Evolutionary conservation across 306 rosid genomes (phyloP), one percentile per base, ranked within the genome.

Genomic region (Vicia villosa): DNA sequence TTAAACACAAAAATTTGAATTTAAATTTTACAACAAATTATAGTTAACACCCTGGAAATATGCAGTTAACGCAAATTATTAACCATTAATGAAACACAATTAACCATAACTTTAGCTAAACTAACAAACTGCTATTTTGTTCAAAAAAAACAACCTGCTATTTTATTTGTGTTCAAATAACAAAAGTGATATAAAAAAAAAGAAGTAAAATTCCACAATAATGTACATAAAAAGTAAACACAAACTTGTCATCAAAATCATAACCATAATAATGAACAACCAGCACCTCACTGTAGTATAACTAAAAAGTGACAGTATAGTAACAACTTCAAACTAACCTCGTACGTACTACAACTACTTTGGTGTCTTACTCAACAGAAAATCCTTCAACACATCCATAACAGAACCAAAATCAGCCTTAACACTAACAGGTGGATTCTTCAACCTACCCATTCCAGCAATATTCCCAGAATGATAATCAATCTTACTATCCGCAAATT

Each of bases 401-500:
- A 78, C 82, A 0, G 82, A 73, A 0, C 82, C 82, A 50, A 78
- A 78, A 66, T 78, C 78, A 3, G 82, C 51, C 59, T 78, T 78
- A 0, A 78, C 82, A 0, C 60, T 19, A 20, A 73, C 59, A 3
- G 66, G 82, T 0, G 82, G 82, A 32, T 78, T 78, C 0, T 78
- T 70, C 40, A 6, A 78, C 1, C 54, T 50, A 21, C 82, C 82
- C 74, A 78, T 72, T 1, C 78, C 78, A 4, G 66, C 43, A n/a
- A 78, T 73, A 10, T 7, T 10, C 2, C 78, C 70, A 5, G 78
- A 67, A 8, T 78, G 82, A 50, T 78, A 78, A 66, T 78, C 82
- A 59, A 66, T 73, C 82, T 78, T 78, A 51, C 70, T 72, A 63
- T 78, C 89, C 0, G 96, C 75, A 41, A 88, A 91, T 76, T 91